These are phyloP conservation scores for Fusarium brachygibbosum DNA, from an alignment of 2,329 filamentous ascomycete genomes.

Conservation along the genomic window DNA sequence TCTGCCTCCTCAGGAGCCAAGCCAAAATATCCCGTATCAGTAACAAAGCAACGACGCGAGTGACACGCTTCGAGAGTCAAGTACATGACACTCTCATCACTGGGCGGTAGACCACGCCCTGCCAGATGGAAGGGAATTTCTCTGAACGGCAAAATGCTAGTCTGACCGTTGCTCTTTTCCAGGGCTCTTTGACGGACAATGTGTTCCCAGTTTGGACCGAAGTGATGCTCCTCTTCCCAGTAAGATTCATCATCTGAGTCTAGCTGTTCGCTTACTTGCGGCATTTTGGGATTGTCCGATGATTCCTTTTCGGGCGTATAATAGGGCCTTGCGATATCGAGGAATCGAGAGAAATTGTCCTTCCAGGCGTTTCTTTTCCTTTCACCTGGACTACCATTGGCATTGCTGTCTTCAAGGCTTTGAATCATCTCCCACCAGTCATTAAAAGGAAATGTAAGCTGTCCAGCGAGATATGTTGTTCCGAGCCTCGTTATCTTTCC, in stretches of 20 bases:
- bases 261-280: no score
- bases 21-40: background rate
- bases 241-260: background rate
- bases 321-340: background rate
- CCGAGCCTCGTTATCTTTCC: background rate
- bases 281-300: no score
- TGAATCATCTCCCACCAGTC: background rate
- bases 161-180: background rate
- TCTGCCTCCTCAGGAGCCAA: background rate
- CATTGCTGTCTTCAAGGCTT: background rate
- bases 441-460: background rate
- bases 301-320: no score
- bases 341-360: background rate
- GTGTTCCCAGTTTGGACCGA: background rate
- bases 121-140: background rate
- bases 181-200: accelerated
- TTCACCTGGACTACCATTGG: accelerated
- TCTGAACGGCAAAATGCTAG: background rate
- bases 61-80: background rate
- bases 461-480: background rate
- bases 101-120: background rate
- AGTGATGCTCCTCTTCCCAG: background rate
- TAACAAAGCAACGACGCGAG: background rate
- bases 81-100: accelerated
- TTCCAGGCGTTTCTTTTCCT: background rate